Evolutionary conservation across 1,284 basidiomycete genomes (phyloP), one percentile per base, ranked within the genome.

Genomic region (Coniophora puteana): DNA sequence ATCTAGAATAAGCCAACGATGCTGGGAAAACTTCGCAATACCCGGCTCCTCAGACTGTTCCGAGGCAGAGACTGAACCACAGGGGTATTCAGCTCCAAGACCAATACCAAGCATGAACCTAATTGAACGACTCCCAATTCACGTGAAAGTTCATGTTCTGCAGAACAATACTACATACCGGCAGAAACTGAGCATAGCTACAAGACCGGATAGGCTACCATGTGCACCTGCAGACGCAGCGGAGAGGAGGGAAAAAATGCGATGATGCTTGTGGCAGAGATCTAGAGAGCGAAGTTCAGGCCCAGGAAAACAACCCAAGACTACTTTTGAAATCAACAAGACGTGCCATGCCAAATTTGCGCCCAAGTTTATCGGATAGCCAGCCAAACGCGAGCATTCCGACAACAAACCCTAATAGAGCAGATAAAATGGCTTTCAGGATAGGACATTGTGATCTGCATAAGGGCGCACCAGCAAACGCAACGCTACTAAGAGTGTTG

Each of bases 41-140:
- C 76, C 79, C 16, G 74, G 68, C 54, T 90, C 85, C 61, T 95
- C 93, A 0, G 91, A 91, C 57, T 91, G 88, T 59, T 96, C 93
- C 1, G 89, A 87, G 3, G 87, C 86, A 17, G 92, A 90, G n/a
- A 96, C 92, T 3, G 84, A 88, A 6, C 93, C 93, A 46, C 85
- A 88, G 5, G 92, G 93, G 51, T 96, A 95, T 61, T 94, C 90
- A 10, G 91, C 91, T 18, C 92, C 93, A 8, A 92, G 70, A 29
- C 89, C 89, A 43, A 91, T 83, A 34, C 89, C 90, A 40, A 90
- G 71, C 8, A 93, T 62, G 68, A 92, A 88, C 22, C 83, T 85
- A 46, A 22, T 14, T 8, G 39, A n/a, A 4, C 23, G 4, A 12
- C 5, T n/a, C n/a, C n/a, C n/a, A 22, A 0, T 4, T 32, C 17